phyloP scores from a whole-genome alignment of 2,329 filamentous ascomycete species.

The Fusarium tanahbumbuense region DNA sequence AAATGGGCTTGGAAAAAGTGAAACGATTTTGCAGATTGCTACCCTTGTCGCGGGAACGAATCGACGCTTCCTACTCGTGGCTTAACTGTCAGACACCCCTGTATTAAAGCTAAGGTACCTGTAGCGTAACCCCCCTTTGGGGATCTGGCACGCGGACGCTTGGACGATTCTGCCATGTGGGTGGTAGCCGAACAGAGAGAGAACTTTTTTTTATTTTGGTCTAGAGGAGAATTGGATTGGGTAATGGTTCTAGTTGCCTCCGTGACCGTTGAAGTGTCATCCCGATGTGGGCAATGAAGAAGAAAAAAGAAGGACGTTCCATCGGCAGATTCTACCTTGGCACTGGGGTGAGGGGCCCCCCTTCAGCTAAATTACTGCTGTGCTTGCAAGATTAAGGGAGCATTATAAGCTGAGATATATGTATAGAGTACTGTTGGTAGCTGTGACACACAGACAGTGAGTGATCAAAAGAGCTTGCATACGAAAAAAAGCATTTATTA shows the following conservation, averaged over 20 bases:
- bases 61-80: conserved; percentile 41
- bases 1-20: conserved; percentile 6
- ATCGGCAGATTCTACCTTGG: conserved; percentile 9
- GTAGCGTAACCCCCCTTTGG: neutral
- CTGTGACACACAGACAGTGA: neutral
- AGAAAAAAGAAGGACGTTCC: neutral
- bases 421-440: neutral
- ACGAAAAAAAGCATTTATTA: neutral
- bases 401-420: conserved; percentile 29
- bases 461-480: neutral
- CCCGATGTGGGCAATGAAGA: conserved; percentile 1
- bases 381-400: conserved; percentile 11
- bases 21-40: conserved; percentile 24
- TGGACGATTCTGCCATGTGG: conserved; percentile 34
- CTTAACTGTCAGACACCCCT: conserved; percentile 30
- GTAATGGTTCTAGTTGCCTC: neutral
- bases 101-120: neutral
- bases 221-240: neutral
- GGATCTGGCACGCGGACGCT: conserved; percentile 5
- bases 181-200: neutral
- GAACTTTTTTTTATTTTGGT: neutral
- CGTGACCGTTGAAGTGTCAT: conserved; percentile 11
- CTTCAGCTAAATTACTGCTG: conserved; percentile 7
- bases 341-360: neutral
- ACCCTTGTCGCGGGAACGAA: conserved; percentile 24